phyloP scores from a whole-genome alignment of 1,139 yeast species.

The Suhomyces yuchorum region DNA sequence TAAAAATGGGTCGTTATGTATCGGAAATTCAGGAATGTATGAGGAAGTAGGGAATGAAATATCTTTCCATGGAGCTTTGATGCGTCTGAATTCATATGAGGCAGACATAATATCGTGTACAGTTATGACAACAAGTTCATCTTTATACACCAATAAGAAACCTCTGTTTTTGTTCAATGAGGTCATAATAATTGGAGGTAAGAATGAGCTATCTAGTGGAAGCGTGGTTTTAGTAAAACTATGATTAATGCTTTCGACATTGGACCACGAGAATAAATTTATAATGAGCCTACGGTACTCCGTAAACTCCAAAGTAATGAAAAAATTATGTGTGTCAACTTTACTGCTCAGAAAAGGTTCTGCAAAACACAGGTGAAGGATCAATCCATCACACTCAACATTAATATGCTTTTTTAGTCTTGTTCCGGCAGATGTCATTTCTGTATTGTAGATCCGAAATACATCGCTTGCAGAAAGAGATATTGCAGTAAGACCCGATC shows the following conservation, averaged over 20 bases:
- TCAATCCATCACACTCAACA: constrained; percentile 40
- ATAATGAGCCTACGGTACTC: constrained; percentile 39
- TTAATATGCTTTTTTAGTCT: constrained; percentile 43
- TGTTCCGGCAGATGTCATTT: constrained; percentile 38
- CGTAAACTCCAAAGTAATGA: constrained; percentile 41
- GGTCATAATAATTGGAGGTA: constrained; percentile 42
- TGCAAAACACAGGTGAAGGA: constrained; percentile 48
- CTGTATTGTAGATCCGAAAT: constrained; percentile 42
- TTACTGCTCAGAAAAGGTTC: constrained; percentile 32
- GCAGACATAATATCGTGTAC: constrained; percentile 52
- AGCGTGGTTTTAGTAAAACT: constrained; percentile 31
- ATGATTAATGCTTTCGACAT: constrained; percentile 26
- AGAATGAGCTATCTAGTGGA: constrained; percentile 42
- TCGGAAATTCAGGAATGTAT: constrained; percentile 28
- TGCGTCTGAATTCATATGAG: constrained; percentile 36
- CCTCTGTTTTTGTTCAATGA: constrained; percentile 33
- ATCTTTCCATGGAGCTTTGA: constrained; percentile 19
- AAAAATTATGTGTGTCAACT: constrained; percentile 35
- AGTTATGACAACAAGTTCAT: constrained; percentile 32
- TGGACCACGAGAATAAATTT: constrained; percentile 44
- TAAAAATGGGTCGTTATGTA: constrained; percentile 4
- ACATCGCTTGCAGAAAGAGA: constrained; percentile 40
- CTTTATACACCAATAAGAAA: constrained; percentile 37
- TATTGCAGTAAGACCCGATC: constrained; percentile 42
- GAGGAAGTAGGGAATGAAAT: constrained; percentile 43